Conservation (phyloP, 2,329 filamentous ascomycete genomes). For the Clarireedia hainanense region DNA sequence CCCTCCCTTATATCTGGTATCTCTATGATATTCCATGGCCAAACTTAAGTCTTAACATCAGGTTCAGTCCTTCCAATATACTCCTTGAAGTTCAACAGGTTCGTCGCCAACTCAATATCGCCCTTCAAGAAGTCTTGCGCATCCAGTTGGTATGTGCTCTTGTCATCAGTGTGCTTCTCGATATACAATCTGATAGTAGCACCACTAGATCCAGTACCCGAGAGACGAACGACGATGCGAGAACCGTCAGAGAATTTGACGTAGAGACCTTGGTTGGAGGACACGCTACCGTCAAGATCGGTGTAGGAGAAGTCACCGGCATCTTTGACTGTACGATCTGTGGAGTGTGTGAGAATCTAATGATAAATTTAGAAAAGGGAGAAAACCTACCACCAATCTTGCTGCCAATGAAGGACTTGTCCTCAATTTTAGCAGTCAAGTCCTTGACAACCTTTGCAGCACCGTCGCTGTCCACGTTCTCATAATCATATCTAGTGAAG, state of each 20-base stretch:
- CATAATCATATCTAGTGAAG: slow-evolving; percentile 99
- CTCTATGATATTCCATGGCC: too few relatives aligned
- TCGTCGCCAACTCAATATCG: slow-evolving; percentile 77
- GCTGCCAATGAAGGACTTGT: slow-evolving; percentile 71
- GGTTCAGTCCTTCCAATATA: slow-evolving; percentile 87
- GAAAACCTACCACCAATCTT: slow-evolving; percentile 56
- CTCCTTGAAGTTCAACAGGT: slow-evolving; percentile 87
- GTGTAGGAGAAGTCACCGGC: slow-evolving; percentile 98
- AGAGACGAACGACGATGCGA: slow-evolving; percentile 89
- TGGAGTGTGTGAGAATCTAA: not conserved
- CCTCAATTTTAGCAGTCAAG: slow-evolving; percentile 69
- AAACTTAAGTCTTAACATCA: slow-evolving; percentile 79
- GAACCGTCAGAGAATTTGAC: slow-evolving; percentile 91
- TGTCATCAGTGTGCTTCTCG: slow-evolving; percentile 85
- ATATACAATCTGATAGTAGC: slow-evolving; percentile 96
- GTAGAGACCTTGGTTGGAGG: slow-evolving; percentile 92
- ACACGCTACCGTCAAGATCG: slow-evolving; percentile 93
- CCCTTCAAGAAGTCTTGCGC: slow-evolving; percentile 92
- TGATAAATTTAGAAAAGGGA: not conserved
- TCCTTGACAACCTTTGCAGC: slow-evolving; percentile 84
- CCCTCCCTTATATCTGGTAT: too few relatives aligned
- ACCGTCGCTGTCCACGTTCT: slow-evolving; percentile 84
- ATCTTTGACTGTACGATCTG: slow-evolving; percentile 71
- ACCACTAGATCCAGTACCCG: slow-evolving; percentile 88
- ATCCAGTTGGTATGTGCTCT: slow-evolving; percentile 68